Conservation (phyloP, 1,284 basidiomycete genomes). For the Apiotrichum sp. region DNA sequence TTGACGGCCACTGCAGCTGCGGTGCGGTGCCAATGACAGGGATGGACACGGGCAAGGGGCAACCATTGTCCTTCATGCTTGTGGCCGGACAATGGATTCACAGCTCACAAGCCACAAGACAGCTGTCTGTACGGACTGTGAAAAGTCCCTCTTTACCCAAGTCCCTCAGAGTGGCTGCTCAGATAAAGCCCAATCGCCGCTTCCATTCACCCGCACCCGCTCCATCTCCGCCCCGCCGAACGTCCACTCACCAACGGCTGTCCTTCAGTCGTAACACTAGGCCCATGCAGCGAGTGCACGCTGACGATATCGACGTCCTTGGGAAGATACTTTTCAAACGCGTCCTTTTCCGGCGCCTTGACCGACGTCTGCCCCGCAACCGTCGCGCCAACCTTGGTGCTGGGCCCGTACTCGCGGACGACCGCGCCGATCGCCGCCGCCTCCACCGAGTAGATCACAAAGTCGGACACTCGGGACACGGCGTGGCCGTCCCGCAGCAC, state of each 20-base stretch:
- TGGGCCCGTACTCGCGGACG: slow-evolving; percentile 84
- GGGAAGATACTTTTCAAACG: slow-evolving; percentile 87
- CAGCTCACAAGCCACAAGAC: too few species aligned
- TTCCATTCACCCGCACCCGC: too few species aligned
- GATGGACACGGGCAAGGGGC: too few species aligned
- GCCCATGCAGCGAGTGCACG: slow-evolving; percentile 91
- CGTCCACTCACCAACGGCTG: slow-evolving; percentile 73
- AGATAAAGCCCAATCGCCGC: too few species aligned
- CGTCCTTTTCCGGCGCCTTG: slow-evolving; percentile 84
- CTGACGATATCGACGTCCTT: slow-evolving; percentile 82
- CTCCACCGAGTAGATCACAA: slow-evolving; percentile 90
- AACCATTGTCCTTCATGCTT: too few species aligned
- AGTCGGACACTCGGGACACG: slow-evolving; percentile 77
- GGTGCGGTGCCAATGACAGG: too few species aligned
- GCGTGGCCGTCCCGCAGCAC: slow-evolving; percentile 72
- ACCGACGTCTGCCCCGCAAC: slow-evolving; percentile 96
- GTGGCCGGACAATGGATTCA: too few species aligned
- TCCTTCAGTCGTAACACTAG: slow-evolving; percentile 79
- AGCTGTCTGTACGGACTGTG: too few species aligned
- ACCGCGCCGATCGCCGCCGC: slow-evolving; percentile 81
- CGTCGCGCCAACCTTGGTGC: slow-evolving; percentile 85
- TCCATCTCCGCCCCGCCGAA: too few species aligned
- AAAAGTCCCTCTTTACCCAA: too few species aligned
- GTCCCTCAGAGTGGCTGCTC: too few species aligned
- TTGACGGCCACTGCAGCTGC: too few species aligned